Percentiles rank a stretch among this genome's conserved stretches.
phyloP scores from a whole-genome alignment of 176 grass and related monocot genomes.

The Thinopyrum elongatum region DNA sequence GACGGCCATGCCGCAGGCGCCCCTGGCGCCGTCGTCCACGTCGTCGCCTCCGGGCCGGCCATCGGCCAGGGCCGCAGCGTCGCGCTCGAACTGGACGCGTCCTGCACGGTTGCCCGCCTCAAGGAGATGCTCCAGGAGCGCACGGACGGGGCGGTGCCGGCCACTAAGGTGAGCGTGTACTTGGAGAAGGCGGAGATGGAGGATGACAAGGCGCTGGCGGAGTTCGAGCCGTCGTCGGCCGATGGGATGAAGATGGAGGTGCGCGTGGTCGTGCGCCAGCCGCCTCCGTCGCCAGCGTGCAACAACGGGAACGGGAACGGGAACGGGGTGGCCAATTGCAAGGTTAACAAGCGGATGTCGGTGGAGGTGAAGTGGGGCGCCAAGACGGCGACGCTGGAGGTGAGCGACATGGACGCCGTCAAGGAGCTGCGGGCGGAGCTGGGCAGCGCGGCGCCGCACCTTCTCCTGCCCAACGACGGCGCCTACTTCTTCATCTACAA shows the following conservation, averaged over 20 bases:
- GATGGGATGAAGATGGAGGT: slow-evolving; percentile 21
- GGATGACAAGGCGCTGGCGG: slow-evolving; percentile 23
- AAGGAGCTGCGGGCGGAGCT: slow-evolving; percentile 10
- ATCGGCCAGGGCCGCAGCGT: not conserved
- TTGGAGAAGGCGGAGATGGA: slow-evolving; percentile 48
- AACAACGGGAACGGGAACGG: not conserved
- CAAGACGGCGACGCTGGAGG: slow-evolving; percentile 32
- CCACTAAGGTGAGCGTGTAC: slow-evolving; percentile 6
- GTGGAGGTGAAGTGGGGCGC: slow-evolving; percentile 37
- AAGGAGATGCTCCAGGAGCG: slow-evolving; percentile 42
- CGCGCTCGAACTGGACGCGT: slow-evolving; percentile 4
- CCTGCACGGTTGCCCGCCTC: slow-evolving; percentile 25
- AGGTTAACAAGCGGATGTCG: not conserved
- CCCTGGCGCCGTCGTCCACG: not conserved
- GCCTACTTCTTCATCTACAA: slow-evolving; percentile 60
- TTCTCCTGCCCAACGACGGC: not conserved
- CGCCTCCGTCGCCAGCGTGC: not conserved
- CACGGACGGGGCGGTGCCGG: slow-evolving; percentile 21
- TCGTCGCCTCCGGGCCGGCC: slow-evolving; percentile 8
- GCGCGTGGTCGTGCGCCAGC: slow-evolving; percentile 4
- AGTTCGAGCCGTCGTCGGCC: slow-evolving; percentile 7
- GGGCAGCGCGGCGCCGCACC: not conserved
- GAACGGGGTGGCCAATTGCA: not conserved
- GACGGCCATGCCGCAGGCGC: not conserved
- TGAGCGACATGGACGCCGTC: slow-evolving; percentile 34